These are phyloP conservation scores for Mycena rebaudengoi DNA, from an alignment of 768 basidiomycete species.

Conservation along the genomic window DNA sequence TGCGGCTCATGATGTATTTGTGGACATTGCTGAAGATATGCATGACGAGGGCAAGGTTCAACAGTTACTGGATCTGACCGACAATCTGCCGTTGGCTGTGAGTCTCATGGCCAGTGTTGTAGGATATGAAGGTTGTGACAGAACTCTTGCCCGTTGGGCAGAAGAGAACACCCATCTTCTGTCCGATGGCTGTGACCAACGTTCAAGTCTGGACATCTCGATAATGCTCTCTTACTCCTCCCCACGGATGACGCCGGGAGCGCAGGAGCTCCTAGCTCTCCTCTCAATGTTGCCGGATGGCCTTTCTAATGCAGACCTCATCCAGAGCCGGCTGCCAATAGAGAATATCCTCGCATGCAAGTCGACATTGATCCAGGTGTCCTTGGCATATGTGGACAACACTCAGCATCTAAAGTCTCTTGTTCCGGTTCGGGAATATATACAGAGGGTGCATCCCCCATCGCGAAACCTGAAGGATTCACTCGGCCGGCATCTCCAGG, in stretches of 20 bases:
- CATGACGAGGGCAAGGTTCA: not conserved
- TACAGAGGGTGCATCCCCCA: not conserved
- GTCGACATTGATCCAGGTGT: not conserved
- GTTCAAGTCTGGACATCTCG: constrained; percentile 13
- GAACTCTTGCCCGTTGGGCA: not conserved
- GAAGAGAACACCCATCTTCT: not conserved
- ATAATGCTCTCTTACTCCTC: constrained; percentile 4
- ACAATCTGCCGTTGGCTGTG: constrained; percentile 8
- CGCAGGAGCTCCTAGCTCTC: not conserved
- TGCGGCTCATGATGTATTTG: constrained; percentile 4
- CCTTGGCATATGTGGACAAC: constrained; percentile 1
- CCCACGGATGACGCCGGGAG: constrained; percentile 2
- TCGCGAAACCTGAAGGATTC: not conserved
- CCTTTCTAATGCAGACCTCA: not conserved
- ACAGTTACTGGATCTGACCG: not conserved
- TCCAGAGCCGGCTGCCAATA: not conserved
- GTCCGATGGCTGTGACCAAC: constrained; percentile 13
- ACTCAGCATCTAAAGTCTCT: not conserved
- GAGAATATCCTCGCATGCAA: not conserved
- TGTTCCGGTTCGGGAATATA: constrained; percentile 8
- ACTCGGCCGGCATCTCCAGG: not conserved
- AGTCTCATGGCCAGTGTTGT: constrained; percentile 4
- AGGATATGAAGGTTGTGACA: not conserved
- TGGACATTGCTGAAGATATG: constrained; percentile 2
- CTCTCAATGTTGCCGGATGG: constrained; percentile 11